A percentile compares a stretch with the other conserved stretches of the same genome.
phyloP scores from a whole-genome alignment of 2,329 filamentous ascomycete genomes.

The Fonsecaea erecta region DNA sequence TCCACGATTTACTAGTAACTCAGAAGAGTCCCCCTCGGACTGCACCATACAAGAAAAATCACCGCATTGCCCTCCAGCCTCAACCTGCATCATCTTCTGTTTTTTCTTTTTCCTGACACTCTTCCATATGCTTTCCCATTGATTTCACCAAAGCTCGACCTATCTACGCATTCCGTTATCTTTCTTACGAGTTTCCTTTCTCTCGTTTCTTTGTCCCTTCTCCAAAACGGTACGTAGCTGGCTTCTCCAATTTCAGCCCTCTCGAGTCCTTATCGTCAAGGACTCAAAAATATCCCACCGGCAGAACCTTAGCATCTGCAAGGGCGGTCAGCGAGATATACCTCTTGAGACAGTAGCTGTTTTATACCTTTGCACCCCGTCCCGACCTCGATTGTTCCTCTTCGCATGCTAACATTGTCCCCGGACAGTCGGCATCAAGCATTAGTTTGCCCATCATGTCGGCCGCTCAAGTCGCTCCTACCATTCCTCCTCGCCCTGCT shows the following conservation, averaged over 20 bases:
- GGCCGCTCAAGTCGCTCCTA: slow-evolving; percentile 55
- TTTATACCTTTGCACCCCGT: background rate
- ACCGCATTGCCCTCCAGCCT: slow-evolving; percentile 1
- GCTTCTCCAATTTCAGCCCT: slow-evolving; percentile 21
- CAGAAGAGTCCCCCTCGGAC: background rate
- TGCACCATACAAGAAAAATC: slow-evolving; percentile 3
- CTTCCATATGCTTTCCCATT: slow-evolving; percentile 1
- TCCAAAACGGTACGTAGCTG: slow-evolving; percentile 24
- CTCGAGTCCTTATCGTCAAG: slow-evolving; percentile 16
- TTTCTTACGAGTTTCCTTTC: slow-evolving; percentile 12
- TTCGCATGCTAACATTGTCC: slow-evolving; percentile 11
- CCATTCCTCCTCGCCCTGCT: slow-evolving; percentile 66
- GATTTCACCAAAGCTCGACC: background rate
- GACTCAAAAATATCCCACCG: background rate
- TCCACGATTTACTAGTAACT: background rate
- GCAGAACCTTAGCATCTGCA: slow-evolving; percentile 6
- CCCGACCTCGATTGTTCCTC: slow-evolving; percentile 10
- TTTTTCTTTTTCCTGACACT: slow-evolving; percentile 1
- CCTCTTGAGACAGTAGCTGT: background rate
- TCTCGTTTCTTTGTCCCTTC: slow-evolving; percentile 18
- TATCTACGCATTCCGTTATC: slow-evolving; percentile 2
- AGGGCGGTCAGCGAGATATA: slow-evolving; percentile 17
- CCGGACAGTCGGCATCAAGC: slow-evolving; percentile 32
- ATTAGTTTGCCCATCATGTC: slow-evolving; percentile 44
- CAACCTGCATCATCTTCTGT: slow-evolving; percentile 1